Percentiles rank a stretch among this genome's conserved stretches.
These are phyloP conservation scores for Quercus parvula DNA, from an alignment of 306 rosid species.

Conservation along the genomic window DNA sequence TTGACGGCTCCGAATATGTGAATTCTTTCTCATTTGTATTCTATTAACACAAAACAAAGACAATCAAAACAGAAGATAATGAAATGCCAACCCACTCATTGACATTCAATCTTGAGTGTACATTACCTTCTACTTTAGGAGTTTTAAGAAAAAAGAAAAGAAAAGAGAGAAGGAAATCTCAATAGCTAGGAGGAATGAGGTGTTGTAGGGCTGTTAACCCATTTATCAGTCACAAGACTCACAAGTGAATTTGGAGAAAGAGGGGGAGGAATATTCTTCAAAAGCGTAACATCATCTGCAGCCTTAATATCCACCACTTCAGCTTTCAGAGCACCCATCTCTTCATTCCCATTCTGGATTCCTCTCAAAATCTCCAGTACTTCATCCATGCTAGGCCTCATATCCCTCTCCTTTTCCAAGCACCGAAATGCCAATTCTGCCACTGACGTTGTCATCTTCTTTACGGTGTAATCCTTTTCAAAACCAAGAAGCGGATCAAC, in stretches of 20 bases:
- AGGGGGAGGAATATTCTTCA: conserved; percentile 44
- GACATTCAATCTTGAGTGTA: neutral
- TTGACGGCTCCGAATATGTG: neutral
- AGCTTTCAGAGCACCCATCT: conserved; percentile 13
- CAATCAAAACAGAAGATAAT: neutral
- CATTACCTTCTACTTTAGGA: conserved; percentile 7
- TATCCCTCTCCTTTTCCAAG: conserved; percentile 71
- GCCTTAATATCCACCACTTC: conserved; percentile 41
- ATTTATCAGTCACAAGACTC: conserved; percentile 43
- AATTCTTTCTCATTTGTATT: neutral
- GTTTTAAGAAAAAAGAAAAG: neutral
- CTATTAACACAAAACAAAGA: neutral
- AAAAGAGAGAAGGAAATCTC: neutral
- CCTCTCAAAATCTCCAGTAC: conserved; percentile 50
- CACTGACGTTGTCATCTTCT: conserved; percentile 51
- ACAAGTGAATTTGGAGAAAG: conserved; percentile 58
- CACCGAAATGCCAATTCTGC: conserved; percentile 85
- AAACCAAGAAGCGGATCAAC: conserved; percentile 73
- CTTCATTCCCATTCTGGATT: conserved; percentile 40
- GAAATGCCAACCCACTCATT: neutral
- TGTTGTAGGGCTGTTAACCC: conserved; percentile 57
- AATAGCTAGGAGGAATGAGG: conserved; percentile 49
- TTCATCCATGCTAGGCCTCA: conserved; percentile 89
- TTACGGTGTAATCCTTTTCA: conserved; percentile 31
- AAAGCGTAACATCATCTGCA: conserved; percentile 54